phyloP scores from a whole-genome alignment of 2,329 filamentous ascomycete species.

The Fusarium nanum region DNA sequence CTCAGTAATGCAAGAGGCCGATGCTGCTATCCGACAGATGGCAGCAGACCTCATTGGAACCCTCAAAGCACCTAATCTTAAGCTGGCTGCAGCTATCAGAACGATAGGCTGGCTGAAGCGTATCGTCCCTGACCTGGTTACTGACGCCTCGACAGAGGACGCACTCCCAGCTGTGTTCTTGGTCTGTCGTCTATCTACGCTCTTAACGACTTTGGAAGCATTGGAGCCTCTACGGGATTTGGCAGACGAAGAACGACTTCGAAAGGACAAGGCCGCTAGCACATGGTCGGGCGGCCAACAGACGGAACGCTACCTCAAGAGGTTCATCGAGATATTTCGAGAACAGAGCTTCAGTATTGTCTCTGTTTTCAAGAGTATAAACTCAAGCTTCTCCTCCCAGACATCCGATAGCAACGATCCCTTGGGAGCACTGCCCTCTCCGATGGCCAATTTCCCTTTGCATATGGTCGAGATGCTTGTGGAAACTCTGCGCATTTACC shows the following conservation, averaged over 20 bases:
- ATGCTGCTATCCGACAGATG: conserved; percentile 89
- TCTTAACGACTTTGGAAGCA: conserved; percentile 83
- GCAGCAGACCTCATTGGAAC: conserved; percentile 83
- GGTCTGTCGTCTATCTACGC: conserved; percentile 83
- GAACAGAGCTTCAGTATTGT: conserved; percentile 97
- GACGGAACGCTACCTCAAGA: conserved; percentile 92
- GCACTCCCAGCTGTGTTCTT: conserved; percentile 86
- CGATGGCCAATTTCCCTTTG: conserved; percentile 84
- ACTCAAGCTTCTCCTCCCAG: conserved; percentile 55
- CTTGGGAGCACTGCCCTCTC: conserved; percentile 75
- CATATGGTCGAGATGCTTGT: conserved; percentile 85
- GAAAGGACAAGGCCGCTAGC: conserved; percentile 56
- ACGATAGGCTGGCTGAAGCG: conserved; percentile 92
- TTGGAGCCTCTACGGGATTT: conserved; percentile 87
- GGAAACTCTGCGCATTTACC: conserved; percentile 78
- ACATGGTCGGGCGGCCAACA: conserved; percentile 82
- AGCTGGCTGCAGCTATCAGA: conserved; percentile 89
- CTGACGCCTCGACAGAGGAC: conserved; percentile 63
- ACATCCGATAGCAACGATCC: conserved; percentile 44
- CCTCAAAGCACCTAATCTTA: conserved; percentile 81
- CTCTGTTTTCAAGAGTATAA: conserved; percentile 90
- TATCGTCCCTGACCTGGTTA: conserved; percentile 79
- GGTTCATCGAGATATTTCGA: conserved; percentile 96
- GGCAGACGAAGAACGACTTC: conserved; percentile 82
- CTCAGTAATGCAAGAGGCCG: conserved; percentile 80